Base-by-base conservation (phyloP, 2,329 filamentous ascomycete species). In the Mollisia scopiformis region DNA sequence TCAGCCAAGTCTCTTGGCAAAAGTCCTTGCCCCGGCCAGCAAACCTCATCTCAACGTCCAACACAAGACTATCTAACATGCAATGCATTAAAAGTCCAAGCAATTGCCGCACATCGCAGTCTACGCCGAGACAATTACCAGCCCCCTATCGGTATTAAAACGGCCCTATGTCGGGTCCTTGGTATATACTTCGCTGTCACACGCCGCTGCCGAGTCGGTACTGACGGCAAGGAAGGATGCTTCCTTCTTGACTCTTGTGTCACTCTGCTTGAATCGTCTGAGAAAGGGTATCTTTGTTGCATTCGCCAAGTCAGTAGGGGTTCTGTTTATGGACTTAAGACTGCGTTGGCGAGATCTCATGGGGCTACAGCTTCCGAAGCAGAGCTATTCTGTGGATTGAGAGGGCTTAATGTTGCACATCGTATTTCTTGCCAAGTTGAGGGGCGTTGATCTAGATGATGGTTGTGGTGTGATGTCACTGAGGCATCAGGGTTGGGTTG, bases 71-170 rank as follows among this genome's bases (percentile, higher is more conserved):
- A n/a, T n/a, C n/a, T n/a, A n/a, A n/a, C n/a, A n/a, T n/a, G n/a
- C 28, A 28, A 13, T n/a, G 21, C 6, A 31, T 33, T n/a, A 3
- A 13, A 14, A 46, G 35, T 43, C 25, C 8, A 33, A 23, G 23
- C 2, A 16, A 43, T 56, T 61, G 58, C 54, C 57, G 58, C 58
- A 61, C 33, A 33, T 57, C 58, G 54, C 41, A 39, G 3, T 57
- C 39, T 27, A 19, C 46, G 58, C 53, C 58, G 55, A 60, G 47
- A 30, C 55, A n/a, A n/a, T 14, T 50, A 28, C 21, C 31, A 39
- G 13, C 25, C 19, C 39, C 21, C 55, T 14, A 28, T 16, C 25
- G 4, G 28, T 3, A 47, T 27, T 35, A 27, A 47, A 27, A 13
- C 43, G 43, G 43, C 43, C 43, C 28, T 47, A 47, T 47, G 25